phyloP scores from a whole-genome alignment of 306 rosid species.

The Cucurbita maxima region DNA sequence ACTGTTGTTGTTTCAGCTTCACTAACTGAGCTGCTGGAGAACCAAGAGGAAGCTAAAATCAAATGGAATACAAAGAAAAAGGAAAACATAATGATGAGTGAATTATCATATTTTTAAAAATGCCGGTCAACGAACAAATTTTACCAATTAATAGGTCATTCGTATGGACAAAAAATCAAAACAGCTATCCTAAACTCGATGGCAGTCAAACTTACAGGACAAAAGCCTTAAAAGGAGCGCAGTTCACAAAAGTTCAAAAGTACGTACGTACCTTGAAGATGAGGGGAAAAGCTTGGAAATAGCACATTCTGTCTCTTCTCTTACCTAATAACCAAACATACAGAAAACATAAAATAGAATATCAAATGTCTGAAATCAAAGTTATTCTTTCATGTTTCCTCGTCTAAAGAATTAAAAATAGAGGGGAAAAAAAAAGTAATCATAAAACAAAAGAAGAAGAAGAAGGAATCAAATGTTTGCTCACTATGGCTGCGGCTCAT shows the following conservation, averaged over 20 bases:
- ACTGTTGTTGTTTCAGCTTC: slow-evolving; percentile 2
- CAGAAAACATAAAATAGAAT: not conserved
- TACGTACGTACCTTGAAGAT: not conserved
- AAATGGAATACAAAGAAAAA: not conserved
- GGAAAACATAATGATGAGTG: not conserved
- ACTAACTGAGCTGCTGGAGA: not conserved
- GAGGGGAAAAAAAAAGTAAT: no score
- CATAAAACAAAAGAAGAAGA: not conserved
- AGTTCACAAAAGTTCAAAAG: not conserved
- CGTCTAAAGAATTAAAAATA: not conserved
- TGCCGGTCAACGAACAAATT: not conserved
- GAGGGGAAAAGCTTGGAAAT: not conserved
- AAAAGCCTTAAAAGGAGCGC: not conserved
- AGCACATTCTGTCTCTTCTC: slow-evolving; percentile 5
- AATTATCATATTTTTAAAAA: not conserved
- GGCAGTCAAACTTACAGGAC: not conserved
- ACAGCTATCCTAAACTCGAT: not conserved
- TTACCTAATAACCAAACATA: slow-evolving; percentile 3
- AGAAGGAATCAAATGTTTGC: not conserved
- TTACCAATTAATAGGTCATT: not conserved
- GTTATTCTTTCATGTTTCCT: not conserved
- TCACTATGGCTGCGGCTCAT: not conserved
- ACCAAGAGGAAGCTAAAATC: not conserved
- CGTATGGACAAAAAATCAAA: not conserved
- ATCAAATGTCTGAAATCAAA: not conserved